Base-by-base conservation (phyloP, 73 alveolate genomes). In the Symbiodinium natans region DNA sequence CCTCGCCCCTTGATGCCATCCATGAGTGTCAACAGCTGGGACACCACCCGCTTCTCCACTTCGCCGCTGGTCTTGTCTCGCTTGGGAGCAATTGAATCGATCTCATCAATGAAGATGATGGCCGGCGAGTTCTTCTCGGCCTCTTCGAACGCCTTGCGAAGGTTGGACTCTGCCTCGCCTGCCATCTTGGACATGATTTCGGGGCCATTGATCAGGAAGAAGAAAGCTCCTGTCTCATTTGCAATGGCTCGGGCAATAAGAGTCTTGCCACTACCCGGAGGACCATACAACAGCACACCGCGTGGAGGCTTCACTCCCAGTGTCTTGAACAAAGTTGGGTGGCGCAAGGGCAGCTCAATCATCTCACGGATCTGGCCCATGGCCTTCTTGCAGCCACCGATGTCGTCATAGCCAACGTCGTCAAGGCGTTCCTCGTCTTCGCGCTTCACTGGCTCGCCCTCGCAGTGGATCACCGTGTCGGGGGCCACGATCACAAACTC, bases 221-320 rank as follows among this genome's bases (percentile, higher is more conserved):
- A 99, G 90, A 99, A 99, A 43, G 99, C 99, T 99, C 99, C 99
- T 52, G 99, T 99, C 99, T 99, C 99, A 92, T 99, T 99, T 42
- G 99, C 99, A 84, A 99, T 99, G 71, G 99, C 99, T 99, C 99
- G 99, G 42, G 99, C 99, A 83, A 99, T 99, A 93, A 99, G 97
- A 99, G 99, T 99, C 99, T 99, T 39, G 99, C 99, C 96, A 99
- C 99, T 59, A 99, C 99, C 90, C 99, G 99, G 99, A 25, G 99
- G 99, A 63, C 99, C 99, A 98, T 98, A 99, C 54, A 99, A 99
- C 90, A 99, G 99, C 39, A 99, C 99, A 31, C 99, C 99, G 99
- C 99, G 99, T 31, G 99, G 99, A 71, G 99, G 99, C 99, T 99
- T 99, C 87, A 99, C 99, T 82, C 99, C 99, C 75, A 99, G 99